These are phyloP conservation scores for Spiromastix sp. DNA, from an alignment of 2,329 filamentous ascomycete species.

Conservation along the genomic window DNA sequence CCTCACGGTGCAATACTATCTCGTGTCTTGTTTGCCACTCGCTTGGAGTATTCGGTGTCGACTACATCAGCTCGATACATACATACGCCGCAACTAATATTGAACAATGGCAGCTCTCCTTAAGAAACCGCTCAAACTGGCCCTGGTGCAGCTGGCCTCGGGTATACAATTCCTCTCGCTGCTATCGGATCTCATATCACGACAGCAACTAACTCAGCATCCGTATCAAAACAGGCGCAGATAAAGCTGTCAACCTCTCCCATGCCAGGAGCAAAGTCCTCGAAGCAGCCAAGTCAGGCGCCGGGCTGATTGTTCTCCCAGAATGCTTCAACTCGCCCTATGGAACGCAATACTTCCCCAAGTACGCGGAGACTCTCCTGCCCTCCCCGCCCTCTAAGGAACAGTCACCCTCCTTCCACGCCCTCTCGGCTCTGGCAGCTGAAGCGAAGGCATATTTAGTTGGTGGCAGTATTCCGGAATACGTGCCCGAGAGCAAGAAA, in stretches of 20 bases:
- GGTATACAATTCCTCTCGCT: slow-evolving; percentile 32
- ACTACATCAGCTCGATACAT: too few species aligned
- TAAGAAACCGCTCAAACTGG: slow-evolving; percentile 67
- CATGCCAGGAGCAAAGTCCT: slow-evolving; percentile 74
- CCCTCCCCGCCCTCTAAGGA: slow-evolving; percentile 61
- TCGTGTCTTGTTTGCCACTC: too few species aligned
- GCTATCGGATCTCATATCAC: not conserved
- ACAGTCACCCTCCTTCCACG: slow-evolving; percentile 75
- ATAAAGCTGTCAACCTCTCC: slow-evolving; percentile 76
- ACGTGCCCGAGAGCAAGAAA: slow-evolving; percentile 52
- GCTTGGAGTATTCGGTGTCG: too few species aligned
- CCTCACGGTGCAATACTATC: too few species aligned
- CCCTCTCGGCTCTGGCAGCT: slow-evolving; percentile 66
- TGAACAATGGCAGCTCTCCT: slow-evolving; percentile 47
- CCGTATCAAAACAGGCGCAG: slow-evolving; percentile 42
- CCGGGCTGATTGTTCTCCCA: slow-evolving; percentile 80
- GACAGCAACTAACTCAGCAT: not conserved
- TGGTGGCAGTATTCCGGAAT: slow-evolving; percentile 87
- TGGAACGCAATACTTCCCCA: slow-evolving; percentile 79
- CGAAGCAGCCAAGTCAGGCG: slow-evolving; percentile 64
- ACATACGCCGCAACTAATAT: too few species aligned
- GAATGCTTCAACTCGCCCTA: slow-evolving; percentile 99
- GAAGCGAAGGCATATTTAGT: slow-evolving; percentile 74
- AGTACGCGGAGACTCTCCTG: slow-evolving; percentile 80
- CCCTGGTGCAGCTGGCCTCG: slow-evolving; percentile 70